Conservation (phyloP, 371 early-diverging fungal species). For the Catenaria anguillulae region DNA sequence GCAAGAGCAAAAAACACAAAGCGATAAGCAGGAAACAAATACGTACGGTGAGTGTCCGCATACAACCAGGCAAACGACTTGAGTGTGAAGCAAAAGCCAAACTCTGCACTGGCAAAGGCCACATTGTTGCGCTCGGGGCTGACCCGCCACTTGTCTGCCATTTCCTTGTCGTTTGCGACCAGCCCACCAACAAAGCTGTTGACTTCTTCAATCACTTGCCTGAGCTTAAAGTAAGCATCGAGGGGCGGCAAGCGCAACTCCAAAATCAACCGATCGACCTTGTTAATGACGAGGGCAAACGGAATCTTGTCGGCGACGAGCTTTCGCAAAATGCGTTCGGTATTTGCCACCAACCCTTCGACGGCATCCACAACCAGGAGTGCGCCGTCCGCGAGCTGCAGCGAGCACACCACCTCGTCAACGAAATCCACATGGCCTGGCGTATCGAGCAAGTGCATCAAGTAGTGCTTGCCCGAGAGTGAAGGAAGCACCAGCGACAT, state of each 20-base stretch:
- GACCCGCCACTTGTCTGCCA: constrained; percentile 35
- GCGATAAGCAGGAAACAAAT: too few relatives aligned
- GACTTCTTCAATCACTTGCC: constrained; percentile 88
- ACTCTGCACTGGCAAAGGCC: constrained; percentile 80
- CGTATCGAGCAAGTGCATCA: constrained; percentile 84
- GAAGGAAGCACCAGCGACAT: constrained; percentile 77
- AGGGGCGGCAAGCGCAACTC: constrained; percentile 90
- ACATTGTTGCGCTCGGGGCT: constrained; percentile 94
- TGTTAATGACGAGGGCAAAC: constrained; percentile 82
- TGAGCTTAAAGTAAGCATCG: constrained; percentile 92
- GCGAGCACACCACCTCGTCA: constrained; percentile 79
- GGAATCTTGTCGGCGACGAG: constrained; percentile 63
- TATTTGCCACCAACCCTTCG: constrained; percentile 91
- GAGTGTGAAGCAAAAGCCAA: constrained; percentile 91
- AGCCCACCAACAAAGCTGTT: constrained; percentile 49
- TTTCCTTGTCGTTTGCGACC: background rate
- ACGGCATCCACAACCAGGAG: constrained; percentile 91
- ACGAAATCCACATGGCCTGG: constrained; percentile 91
- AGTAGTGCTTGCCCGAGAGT: constrained; percentile 66
- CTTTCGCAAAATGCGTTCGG: constrained; percentile 73
- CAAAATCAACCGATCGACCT: constrained; percentile 87
- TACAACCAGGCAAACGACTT: constrained; percentile 86
- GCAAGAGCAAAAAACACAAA: too few relatives aligned
- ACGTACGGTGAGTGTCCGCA: constrained; percentile 43
- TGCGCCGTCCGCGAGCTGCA: constrained; percentile 80